phyloP scores from a whole-genome alignment of 768 basidiomycete species.

The Cystofilobasidium macerans region DNA sequence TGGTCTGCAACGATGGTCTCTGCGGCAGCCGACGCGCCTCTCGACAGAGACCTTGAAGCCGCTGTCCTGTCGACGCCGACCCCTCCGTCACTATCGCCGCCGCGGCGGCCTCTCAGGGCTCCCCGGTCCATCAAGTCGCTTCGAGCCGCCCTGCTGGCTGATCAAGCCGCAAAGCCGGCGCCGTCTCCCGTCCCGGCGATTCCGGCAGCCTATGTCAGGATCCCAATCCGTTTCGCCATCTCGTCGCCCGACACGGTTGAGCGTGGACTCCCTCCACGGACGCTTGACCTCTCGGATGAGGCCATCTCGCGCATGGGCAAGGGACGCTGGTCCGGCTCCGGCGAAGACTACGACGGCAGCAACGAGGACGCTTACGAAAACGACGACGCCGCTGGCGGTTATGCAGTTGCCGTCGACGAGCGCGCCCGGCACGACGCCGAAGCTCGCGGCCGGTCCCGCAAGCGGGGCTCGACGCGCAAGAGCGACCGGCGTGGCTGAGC shows the following conservation, averaged over 20 bases:
- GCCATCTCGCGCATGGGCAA: slow-evolving; percentile 1
- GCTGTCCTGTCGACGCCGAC: background rate
- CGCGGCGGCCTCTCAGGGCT: background rate
- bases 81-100: background rate
- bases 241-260: slow-evolving; percentile 7
- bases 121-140: slow-evolving; percentile 14
- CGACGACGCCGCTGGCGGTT: background rate
- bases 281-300: background rate
- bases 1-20: background rate
- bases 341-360: background rate
- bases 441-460: no score
- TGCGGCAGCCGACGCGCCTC: background rate
- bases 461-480: no score
- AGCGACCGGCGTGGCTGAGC: no score
- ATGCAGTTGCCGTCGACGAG: background rate
- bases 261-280: background rate
- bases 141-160: background rate
- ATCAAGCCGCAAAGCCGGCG: background rate
- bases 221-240: slow-evolving; percentile 3
- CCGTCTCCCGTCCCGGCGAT: background rate
- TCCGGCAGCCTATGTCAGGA: background rate
- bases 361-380: background rate
- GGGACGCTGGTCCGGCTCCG: background rate
- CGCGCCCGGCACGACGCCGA: background rate
- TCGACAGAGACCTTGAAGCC: background rate